Percentiles rank a stretch among this genome's conserved stretches.
These are phyloP conservation scores for Aspergillus ibericus DNA, from an alignment of 2,329 filamentous ascomycete species.

Conservation along the genomic window DNA sequence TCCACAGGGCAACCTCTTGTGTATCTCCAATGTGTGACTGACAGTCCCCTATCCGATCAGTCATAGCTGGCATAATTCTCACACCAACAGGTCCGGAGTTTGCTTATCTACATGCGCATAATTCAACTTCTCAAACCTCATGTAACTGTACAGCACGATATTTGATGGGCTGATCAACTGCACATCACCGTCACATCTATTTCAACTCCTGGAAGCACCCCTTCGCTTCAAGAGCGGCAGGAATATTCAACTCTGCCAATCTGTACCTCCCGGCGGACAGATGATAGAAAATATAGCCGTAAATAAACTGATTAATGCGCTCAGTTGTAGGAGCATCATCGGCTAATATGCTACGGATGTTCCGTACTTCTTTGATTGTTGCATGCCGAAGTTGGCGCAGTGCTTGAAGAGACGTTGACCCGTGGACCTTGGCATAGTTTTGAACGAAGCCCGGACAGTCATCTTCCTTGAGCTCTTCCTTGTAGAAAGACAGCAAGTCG, in stretches of 20 bases:
- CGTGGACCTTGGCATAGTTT: background rate
- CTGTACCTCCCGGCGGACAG: background rate
- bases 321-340: background rate
- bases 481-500: constrained; percentile 3
- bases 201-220: background rate
- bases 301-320: background rate
- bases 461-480: background rate
- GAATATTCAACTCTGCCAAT: background rate
- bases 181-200: background rate
- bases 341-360: background rate
- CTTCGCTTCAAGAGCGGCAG: background rate
- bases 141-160: too few relatives aligned
- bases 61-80: too few relatives aligned
- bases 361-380: background rate
- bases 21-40: too few relatives aligned
- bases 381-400: background rate
- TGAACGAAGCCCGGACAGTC: background rate
- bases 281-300: constrained; percentile 2
- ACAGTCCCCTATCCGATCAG: too few relatives aligned
- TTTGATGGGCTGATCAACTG: too few relatives aligned
- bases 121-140: too few relatives aligned
- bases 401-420: background rate
- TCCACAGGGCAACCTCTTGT: too few relatives aligned
- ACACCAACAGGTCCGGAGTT: too few relatives aligned
- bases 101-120: too few relatives aligned